Percentiles rank a stretch among this genome's conserved stretches.
phyloP scores from a whole-genome alignment of 106 monocot species.

The Acanthochlamys bracteata region DNA sequence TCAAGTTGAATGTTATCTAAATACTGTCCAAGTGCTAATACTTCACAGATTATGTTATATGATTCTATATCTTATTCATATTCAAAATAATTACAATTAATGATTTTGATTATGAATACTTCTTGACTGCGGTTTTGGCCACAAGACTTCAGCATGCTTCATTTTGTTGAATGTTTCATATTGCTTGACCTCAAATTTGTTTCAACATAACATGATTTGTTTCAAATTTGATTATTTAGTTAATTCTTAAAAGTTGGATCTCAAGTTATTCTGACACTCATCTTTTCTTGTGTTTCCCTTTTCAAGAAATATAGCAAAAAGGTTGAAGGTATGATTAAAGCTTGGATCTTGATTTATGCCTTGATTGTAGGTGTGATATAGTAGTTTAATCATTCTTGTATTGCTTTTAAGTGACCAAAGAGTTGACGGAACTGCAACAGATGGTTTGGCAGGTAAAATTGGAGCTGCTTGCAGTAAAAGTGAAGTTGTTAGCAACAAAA shows the following conservation, averaged over 20 bases:
- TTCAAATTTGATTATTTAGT: background rate
- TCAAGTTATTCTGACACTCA: background rate
- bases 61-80: too few relatives aligned
- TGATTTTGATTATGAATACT: too few relatives aligned
- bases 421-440: conserved; percentile 12
- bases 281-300: background rate
- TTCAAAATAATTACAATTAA: too few relatives aligned
- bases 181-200: too few relatives aligned
- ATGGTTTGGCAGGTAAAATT: conserved; percentile 13
- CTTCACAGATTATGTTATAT: too few relatives aligned
- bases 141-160: too few relatives aligned
- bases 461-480: conserved; percentile 14
- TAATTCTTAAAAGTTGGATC: background rate
- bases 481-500: conserved; percentile 23
- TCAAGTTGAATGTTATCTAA: too few relatives aligned
- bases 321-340: conserved; percentile 26
- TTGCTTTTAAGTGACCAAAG: conserved; percentile 20
- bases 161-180: too few relatives aligned
- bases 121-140: too few relatives aligned
- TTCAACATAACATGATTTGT: too few relatives aligned
- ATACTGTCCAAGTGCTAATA: too few relatives aligned
- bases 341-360: background rate
- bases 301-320: conserved; percentile 12
- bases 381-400: too few relatives aligned
- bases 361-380: background rate